Conservation (phyloP, 257 asterid genomes). For the Solanum pinnatisectum region DNA sequence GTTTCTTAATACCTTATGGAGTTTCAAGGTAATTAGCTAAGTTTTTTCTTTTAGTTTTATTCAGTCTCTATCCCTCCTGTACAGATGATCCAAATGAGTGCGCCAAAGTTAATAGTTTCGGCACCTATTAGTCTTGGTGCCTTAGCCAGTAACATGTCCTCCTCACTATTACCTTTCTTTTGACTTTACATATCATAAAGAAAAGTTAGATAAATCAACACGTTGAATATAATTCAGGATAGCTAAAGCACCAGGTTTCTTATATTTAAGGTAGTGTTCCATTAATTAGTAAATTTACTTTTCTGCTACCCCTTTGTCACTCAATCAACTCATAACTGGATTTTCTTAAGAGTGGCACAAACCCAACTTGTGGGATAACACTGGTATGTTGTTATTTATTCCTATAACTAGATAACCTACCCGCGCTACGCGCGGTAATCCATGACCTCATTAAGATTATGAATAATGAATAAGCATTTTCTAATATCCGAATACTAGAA, state of each 20-base stretch:
- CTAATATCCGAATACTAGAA: too few relatives aligned
- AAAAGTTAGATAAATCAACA: background rate
- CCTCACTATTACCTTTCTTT: background rate
- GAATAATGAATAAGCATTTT: too few relatives aligned
- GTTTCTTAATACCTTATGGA: background rate
- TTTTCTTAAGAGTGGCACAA: background rate
- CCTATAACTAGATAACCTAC: background rate
- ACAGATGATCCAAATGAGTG: background rate
- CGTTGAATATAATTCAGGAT: background rate
- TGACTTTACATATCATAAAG: background rate
- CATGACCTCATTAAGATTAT: too few relatives aligned
- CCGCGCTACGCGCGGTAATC: too few relatives aligned
- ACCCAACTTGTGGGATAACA: background rate
- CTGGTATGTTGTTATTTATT: background rate
- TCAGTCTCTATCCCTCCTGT: background rate
- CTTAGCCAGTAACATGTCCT: background rate
- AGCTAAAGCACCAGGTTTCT: background rate
- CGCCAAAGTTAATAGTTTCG: background rate
- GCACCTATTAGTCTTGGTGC: background rate
- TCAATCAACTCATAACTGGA: background rate
- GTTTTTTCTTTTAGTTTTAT: background rate
- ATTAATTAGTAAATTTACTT: background rate
- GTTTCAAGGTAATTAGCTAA: background rate
- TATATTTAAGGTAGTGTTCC: background rate
- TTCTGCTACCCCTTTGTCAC: background rate